Percentiles rank a stretch among this genome's conserved stretches.
Conservation (phyloP, 2,329 filamentous ascomycete genomes). For the Drechslerella dactyloides region DNA sequence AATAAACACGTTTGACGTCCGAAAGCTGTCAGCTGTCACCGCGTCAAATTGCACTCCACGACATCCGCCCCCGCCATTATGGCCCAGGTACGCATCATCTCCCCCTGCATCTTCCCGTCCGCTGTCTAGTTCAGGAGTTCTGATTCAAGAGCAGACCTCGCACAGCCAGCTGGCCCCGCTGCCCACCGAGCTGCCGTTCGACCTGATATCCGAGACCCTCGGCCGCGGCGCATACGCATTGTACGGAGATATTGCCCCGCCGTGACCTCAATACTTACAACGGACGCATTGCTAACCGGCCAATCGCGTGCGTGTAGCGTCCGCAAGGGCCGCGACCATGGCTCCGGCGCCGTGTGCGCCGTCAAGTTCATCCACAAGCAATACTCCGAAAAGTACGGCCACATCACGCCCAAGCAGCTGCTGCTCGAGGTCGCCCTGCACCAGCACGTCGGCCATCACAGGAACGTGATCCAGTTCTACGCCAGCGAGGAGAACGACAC, state of each 20-base stretch:
- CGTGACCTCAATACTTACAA: constrained; percentile 27
- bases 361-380: constrained; percentile 99
- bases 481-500: constrained; percentile 80
- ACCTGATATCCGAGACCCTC: constrained; percentile 94
- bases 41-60: neutral
- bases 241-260: constrained; percentile 68
- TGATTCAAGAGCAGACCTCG: constrained; percentile 26
- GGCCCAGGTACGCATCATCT: neutral
- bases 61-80: neutral
- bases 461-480: constrained; percentile 93
- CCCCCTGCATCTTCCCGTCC: neutral
- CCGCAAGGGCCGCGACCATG: constrained; percentile 73
- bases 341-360: constrained; percentile 73
- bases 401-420: constrained; percentile 86
- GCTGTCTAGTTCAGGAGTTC: constrained; percentile 66
- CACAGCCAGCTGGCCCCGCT: constrained; percentile 77
- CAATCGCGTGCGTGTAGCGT: constrained; percentile 65
- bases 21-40: neutral
- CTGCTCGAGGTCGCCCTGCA: constrained; percentile 91
- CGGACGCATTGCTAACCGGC: neutral
- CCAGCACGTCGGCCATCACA: constrained; percentile 83
- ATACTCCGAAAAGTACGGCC: constrained; percentile 86
- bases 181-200: constrained; percentile 83
- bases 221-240: constrained; percentile 96
- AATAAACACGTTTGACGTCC: neutral